Evolutionary conservation across 345 rosid genomes (phyloP), one percentile per base, ranked within the genome.

Genomic region (Eucalyptus tenuipes): DNA sequence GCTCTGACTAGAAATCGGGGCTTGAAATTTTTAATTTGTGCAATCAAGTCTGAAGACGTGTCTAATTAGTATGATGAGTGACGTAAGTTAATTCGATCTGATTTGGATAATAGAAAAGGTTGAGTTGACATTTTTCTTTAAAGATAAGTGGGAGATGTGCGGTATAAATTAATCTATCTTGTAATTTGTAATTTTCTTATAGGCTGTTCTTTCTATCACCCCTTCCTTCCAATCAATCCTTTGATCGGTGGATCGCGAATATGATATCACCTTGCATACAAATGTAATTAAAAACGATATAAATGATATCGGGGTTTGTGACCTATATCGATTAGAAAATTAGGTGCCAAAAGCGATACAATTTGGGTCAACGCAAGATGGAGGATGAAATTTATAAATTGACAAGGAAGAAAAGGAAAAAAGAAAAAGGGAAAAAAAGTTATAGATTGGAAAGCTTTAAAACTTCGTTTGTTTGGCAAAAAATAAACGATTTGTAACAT

Each of bases 381-480:
- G 20, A n/a, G 75, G 75, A 64, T 20, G 40, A n/a, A 7, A 71
- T 4, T 18, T 33, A 9, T 33, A 33, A 71, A 71, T 71, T 8
- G 44, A 71, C 44, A 11, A 33, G 81, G 7, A 2, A 20, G 44
- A 68, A 68, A 31, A 18, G 24, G 5, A 3, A 68, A 71, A 68
- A 8, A 1, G 0, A 15, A 64, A 59, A 59, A 1, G 3, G 7
- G 2, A 33, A 17, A 33, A 33, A 8, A 10, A 37, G 13, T 18
- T 40, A 40, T 11, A 20, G 14, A 11, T 20, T 7, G 8, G 4
- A 20, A 40, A 75, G 7, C 27, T 24, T 24, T 24, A 24, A 55
- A 24, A 10, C 3, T 55, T 24, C 12, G 1, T 55, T 55, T 55
- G 1, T 24, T 24, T 24, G 9, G 1, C 1, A 0, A 0, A 24